These are phyloP conservation scores for Magnusiomyces suaveolens DNA, from an alignment of 1,139 yeast species.

Conservation along the genomic window DNA sequence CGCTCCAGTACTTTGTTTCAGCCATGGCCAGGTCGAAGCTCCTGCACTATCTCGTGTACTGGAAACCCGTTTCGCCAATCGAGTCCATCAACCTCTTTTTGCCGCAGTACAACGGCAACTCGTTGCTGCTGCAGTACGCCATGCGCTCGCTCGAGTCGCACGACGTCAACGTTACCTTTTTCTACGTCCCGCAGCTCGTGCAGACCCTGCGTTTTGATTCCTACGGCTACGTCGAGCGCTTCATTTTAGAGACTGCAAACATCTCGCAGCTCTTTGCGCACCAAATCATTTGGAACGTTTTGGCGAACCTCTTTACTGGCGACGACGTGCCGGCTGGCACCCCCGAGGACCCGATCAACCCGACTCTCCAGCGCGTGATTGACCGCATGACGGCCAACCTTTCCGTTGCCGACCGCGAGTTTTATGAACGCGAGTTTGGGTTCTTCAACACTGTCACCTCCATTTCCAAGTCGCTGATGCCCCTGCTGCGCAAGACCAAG, in stretches of 20 bases:
- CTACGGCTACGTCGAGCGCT: slow-evolving; percentile 77
- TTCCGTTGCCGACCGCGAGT: slow-evolving; percentile 48
- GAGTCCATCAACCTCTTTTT: slow-evolving; percentile 78
- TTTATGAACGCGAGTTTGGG: slow-evolving; percentile 73
- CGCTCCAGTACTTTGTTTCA: slow-evolving; percentile 41
- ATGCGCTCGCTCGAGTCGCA: slow-evolving; percentile 85
- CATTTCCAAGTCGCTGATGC: slow-evolving; percentile 89
- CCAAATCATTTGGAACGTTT: slow-evolving; percentile 96
- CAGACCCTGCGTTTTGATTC: slow-evolving; percentile 78
- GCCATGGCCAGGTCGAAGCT: slow-evolving; percentile 1
- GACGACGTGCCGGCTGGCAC: slow-evolving; percentile 54
- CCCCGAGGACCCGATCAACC: slow-evolving; percentile 70
- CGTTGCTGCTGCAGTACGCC: slow-evolving; percentile 71
- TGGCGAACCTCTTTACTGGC: slow-evolving; percentile 85
- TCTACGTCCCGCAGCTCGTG: slow-evolving; percentile 96
- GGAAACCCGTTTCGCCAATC: slow-evolving; percentile 74
- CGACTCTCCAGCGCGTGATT: slow-evolving; percentile 67
- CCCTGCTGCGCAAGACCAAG: slow-evolving; percentile 84
- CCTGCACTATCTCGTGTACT: slow-evolving; percentile 44
- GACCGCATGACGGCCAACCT: slow-evolving; percentile 56
- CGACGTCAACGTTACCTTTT: slow-evolving; percentile 82
- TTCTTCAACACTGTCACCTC: slow-evolving; percentile 88
- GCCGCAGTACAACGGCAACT: slow-evolving; percentile 62
- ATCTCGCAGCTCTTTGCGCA: slow-evolving; percentile 89
- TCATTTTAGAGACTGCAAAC: slow-evolving; percentile 85